phyloP scores from a whole-genome alignment of 768 basidiomycete genomes.

The Amanita molliuscula region DNA sequence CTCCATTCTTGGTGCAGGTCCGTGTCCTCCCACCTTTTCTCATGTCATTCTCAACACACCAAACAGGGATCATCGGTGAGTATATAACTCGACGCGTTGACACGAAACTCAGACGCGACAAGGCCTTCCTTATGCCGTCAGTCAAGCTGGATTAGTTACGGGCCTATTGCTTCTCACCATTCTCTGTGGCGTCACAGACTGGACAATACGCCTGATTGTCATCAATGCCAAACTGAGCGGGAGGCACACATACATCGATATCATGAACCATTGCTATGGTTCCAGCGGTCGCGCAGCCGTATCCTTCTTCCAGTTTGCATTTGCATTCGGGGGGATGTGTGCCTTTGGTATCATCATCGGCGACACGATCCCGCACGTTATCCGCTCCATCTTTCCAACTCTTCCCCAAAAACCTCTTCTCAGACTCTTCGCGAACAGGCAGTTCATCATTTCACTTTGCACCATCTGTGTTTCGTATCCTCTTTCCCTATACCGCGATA shows the following conservation, averaged over 20 bases:
- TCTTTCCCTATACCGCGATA: conserved; percentile 91
- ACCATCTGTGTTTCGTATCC: conserved; percentile 89
- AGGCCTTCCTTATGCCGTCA: conserved; percentile 92
- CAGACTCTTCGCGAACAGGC: conserved; percentile 70
- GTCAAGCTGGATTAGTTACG: conserved; percentile 88
- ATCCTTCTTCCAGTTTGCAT: conserved; percentile 95
- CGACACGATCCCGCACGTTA: conserved; percentile 93
- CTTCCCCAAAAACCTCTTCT: conserved; percentile 61
- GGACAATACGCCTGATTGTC: conserved; percentile 96
- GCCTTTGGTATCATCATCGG: conserved; percentile 98
- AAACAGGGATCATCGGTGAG: conserved; percentile 69
- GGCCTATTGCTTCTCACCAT: conserved; percentile 76
- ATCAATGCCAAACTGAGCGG: conserved; percentile 95
- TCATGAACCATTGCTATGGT: conserved; percentile 93
- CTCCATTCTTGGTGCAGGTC: conserved; percentile 89
- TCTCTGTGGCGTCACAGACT: conserved; percentile 83
- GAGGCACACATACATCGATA: conserved; percentile 82
- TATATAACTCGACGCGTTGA: conserved; percentile 2
- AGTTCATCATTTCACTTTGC: conserved; percentile 82
- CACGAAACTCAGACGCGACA: conserved; percentile 6
- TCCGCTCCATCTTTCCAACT: conserved; percentile 75
- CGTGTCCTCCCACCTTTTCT: conserved; percentile 11
- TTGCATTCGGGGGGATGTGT: conserved; percentile 98
- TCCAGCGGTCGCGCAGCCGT: conserved; percentile 85
- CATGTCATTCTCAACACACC: conserved; percentile 7